Evolutionary conservation across 164 flowering plant species (phyloP), one percentile per base, ranked within the genome.

Genomic region (Kingdonia uniflora): DNA sequence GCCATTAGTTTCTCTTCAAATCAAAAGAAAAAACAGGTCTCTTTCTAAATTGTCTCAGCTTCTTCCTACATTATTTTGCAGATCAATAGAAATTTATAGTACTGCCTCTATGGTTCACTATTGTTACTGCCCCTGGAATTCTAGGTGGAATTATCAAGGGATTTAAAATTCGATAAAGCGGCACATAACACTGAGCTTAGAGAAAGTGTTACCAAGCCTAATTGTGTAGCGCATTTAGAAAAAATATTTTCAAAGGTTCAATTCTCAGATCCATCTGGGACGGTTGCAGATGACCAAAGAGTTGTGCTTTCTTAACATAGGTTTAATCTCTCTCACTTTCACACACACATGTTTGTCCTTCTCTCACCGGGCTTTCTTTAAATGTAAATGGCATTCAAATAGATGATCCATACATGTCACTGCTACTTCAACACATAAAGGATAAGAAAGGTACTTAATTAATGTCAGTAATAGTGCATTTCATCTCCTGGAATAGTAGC

Each of bases 371-470:
- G 26, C 38, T 47, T 48, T 59, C 40, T 38, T 56, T 68, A 39
- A 41, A n/a, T 19, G 22, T 68, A 89, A 95, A 89, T 78, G 97
- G 85, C 71, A 84, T 89, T 57, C 78, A 81, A 57, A 82, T 89
- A 55, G 95, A 89, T 62, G 97, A 82, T 24, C 81, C 41, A 40
- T 46, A 52, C 58, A 65, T 6, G 38, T 51, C 39, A 63, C 65
- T 24, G 58, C 81, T 52, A 62, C 80, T 51, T 71, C 85, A 45
- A 69, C 85, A 17, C 53, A 69, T 57, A 65, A 56, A 58, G 55
- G 66, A 66, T 21, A 62, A 57, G 41, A 70, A 44, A 62, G 78
- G 80, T 84, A 45, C n/a, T 12, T 45, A 14, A 3, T 45, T 26
- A 14, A 51, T 52, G 42, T 52, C 20, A 23, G 2, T 63, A 15